A percentile compares a stretch with the other conserved stretches of the same genome.
phyloP scores from a whole-genome alignment of 805 yeast genomes.

The Zygosaccharomyces pseudorouxii region DNA sequence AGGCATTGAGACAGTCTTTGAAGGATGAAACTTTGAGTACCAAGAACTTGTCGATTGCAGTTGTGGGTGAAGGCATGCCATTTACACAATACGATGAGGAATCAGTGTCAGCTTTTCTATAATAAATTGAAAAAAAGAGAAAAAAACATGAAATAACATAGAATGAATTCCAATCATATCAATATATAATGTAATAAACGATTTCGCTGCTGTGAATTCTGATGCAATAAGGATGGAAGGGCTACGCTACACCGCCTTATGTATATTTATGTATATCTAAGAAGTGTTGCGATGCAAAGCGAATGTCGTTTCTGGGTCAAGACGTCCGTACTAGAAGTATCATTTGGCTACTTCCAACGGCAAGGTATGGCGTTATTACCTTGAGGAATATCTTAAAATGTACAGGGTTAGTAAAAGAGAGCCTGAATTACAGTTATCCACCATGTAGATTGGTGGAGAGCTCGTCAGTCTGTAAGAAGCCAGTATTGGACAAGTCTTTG shows the following conservation, averaged over 20 bases:
- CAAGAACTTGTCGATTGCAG: constrained; percentile 83
- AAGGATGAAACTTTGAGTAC: constrained; percentile 88
- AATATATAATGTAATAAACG: constrained; percentile 5
- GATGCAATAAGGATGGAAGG: neutral
- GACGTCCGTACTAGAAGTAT: too few species aligned
- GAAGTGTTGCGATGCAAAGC: too few species aligned
- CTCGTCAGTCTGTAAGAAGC: too few species aligned
- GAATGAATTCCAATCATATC: neutral
- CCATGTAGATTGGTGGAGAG: too few species aligned
- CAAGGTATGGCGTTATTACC: too few species aligned
- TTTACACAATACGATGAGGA: constrained; percentile 85
- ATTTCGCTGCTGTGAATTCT: constrained; percentile 3
- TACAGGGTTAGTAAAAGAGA: too few species aligned
- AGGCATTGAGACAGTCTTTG: constrained; percentile 88
- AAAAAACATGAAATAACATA: neutral
- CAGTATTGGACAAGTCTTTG: too few species aligned
- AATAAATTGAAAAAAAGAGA: neutral
- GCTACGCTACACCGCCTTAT: neutral
- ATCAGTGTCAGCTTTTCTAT: constrained; percentile 47
- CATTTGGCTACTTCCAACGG: too few species aligned
- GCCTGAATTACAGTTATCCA: too few species aligned
- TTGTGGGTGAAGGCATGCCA: constrained; percentile 77
- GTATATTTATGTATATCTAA: neutral
- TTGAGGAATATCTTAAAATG: too few species aligned
- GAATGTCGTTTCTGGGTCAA: too few species aligned